phyloP scores from a whole-genome alignment of 768 basidiomycete species.

The Boletus vermiculosoides region DNA sequence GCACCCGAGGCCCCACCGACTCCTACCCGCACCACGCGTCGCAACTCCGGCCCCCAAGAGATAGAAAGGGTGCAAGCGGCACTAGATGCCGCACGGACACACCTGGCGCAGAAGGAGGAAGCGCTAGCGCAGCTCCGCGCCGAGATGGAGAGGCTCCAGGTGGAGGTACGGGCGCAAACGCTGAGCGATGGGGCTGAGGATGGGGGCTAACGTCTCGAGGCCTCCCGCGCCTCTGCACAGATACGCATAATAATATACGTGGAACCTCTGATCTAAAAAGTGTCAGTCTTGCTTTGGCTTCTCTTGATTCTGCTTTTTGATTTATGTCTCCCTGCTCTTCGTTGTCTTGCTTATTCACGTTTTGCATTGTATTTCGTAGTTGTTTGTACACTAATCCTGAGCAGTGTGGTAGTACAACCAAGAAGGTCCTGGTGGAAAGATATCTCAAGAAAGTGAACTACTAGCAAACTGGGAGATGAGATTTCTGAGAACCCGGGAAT shows the following conservation, averaged over 20 bases:
- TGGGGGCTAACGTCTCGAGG: background rate
- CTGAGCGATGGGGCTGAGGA: background rate
- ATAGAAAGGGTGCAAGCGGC: conserved; percentile 22
- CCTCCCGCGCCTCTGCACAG: background rate
- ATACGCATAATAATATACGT: background rate
- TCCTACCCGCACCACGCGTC: background rate
- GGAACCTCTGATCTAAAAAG: background rate
- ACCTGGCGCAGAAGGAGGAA: conserved; percentile 25
- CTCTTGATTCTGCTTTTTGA: background rate
- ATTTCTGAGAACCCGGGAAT: conserved; percentile 13
- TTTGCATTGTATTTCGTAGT: background rate
- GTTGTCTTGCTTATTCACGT: background rate
- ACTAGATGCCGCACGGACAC: conserved; percentile 21
- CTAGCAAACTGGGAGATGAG: conserved; percentile 5
- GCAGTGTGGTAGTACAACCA: background rate
- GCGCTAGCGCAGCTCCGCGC: conserved; percentile 18
- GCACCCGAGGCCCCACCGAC: background rate
- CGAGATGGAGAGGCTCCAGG: conserved; percentile 24
- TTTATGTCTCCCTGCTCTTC: background rate
- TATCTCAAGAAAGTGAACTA: no score
- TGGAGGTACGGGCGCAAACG: conserved; percentile 4
- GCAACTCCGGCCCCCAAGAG: conserved; percentile 15
- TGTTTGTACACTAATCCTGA: background rate
- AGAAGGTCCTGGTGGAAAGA: background rate
- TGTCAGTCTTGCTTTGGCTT: background rate